Evolutionary conservation across 257 asterid species (phyloP).

Genomic region (Penstemon davidsonii): DNA sequence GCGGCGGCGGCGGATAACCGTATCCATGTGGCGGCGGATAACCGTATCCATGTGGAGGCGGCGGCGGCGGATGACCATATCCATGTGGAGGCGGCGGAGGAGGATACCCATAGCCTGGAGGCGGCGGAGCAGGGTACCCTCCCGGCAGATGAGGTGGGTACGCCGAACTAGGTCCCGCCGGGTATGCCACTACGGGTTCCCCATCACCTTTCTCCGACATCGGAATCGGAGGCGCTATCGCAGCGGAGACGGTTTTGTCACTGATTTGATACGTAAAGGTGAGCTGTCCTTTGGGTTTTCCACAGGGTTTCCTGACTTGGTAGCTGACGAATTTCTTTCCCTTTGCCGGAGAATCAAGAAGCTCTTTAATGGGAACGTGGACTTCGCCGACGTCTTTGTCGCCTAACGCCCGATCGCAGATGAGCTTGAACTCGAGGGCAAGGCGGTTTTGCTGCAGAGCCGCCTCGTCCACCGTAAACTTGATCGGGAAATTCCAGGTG

Average conservation of each 20-base stretch:
- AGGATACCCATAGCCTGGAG: too few species aligned
- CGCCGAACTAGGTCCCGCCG: slow-evolving; percentile 51
- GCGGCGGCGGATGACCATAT: too few species aligned
- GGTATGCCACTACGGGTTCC: slow-evolving; percentile 46
- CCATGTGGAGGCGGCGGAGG: too few species aligned
- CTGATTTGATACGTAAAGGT: slow-evolving; percentile 57
- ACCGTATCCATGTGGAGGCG: background rate
- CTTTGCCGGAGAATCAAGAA: slow-evolving; percentile 42
- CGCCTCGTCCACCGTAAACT: slow-evolving; percentile 60
- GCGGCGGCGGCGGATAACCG: slow-evolving; percentile 38
- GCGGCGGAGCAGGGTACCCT: too few species aligned
- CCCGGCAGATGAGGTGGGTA: background rate
- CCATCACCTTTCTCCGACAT: background rate
- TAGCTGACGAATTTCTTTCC: slow-evolving; percentile 53
- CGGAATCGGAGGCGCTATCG: slow-evolving; percentile 29
- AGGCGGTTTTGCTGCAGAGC: slow-evolving; percentile 63
- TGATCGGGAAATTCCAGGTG: slow-evolving; percentile 62
- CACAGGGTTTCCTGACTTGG: slow-evolving; percentile 75
- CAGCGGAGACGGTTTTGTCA: slow-evolving; percentile 37
- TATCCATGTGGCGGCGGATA: slow-evolving; percentile 36
- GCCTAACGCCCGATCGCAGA: slow-evolving; percentile 58
- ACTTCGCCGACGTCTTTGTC: slow-evolving; percentile 71
- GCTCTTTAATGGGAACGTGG: slow-evolving; percentile 63
- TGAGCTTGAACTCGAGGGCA: slow-evolving; percentile 50
- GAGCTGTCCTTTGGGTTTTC: slow-evolving; percentile 75